Conservation (phyloP, 2,329 filamentous ascomycete species). For the Diatrype stigma region DNA sequence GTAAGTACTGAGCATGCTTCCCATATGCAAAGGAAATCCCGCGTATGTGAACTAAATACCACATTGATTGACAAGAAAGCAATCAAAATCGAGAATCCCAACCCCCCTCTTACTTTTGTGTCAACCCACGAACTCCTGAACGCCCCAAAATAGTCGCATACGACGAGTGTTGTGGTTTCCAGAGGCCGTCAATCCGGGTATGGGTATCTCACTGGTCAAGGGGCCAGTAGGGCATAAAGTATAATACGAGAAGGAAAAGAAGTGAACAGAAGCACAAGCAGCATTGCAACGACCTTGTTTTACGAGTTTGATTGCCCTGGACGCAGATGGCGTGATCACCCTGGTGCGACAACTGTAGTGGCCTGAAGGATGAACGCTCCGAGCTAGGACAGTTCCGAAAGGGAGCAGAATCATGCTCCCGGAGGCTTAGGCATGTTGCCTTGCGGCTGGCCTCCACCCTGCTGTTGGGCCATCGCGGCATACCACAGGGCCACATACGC, state of each 20-base stretch:
- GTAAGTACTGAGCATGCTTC: too few species aligned
- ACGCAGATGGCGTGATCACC: background rate
- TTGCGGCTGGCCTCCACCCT: constrained; percentile 29
- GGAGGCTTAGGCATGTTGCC: constrained; percentile 35
- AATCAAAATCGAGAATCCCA: background rate
- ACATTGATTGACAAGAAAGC: background rate
- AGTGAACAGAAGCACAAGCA: background rate
- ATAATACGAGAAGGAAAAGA: background rate
- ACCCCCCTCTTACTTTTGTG: background rate
- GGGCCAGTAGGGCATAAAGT: background rate
- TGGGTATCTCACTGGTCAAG: background rate
- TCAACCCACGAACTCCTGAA: background rate
- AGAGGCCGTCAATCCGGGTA: background rate
- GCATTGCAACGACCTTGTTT: background rate
- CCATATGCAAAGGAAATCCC: background rate
- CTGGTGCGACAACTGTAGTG: background rate
- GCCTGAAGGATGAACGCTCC: background rate
- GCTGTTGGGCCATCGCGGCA: constrained; percentile 58
- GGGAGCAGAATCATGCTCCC: constrained; percentile 26
- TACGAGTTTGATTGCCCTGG: background rate
- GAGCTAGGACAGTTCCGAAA: background rate
- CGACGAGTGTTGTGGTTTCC: background rate
- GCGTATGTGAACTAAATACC: background rate
- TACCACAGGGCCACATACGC: constrained; percentile 80
- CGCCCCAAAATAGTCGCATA: background rate